Evolutionary conservation across 306 rosid genomes (phyloP), one percentile per base, ranked within the genome.

Genomic region (Quercus ilex): DNA sequence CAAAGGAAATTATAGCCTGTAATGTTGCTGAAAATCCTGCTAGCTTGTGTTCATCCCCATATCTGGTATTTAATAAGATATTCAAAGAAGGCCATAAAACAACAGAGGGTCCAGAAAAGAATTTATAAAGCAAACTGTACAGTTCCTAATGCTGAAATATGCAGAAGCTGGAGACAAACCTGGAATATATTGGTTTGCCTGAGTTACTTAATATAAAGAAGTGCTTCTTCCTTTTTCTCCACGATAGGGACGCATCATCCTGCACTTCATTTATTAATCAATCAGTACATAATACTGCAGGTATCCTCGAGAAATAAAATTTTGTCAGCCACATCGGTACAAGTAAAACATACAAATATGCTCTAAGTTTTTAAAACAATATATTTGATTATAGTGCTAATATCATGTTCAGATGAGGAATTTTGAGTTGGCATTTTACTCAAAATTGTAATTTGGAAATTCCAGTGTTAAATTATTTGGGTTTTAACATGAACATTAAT

Each of bases 21-120:
- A 94, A 87, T 77, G 97, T 94, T 73, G 98, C 98, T 30, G 97
- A 92, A 88, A 94, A 94, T 82, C 98, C 98, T 52, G 98, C 97
- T 85, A 94, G 94, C 83, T 91, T 94, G 91, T 94, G 92, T 77
- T 92, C 98, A 67, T 94, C 98, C 51, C 98, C 98, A 31, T 94
- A 89, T 87, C 98, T 94, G 77, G 8, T 74, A 77, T 26, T 63
- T 57, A 77, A 83, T 53, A 76, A 74, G 21, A 79, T 73, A 73
- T 76, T 76, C 35, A 70, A 83, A 78, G 77, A 41, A 77, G 74
- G 58, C 71, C 73, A 83, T 26, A 74, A 65, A 67, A 60, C 77
- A 77, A 33, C 67, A 85, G 53, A 83, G 59, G 33, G 38, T 52
- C 67, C 55, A 70, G 11, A 43, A 38, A 56, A 17, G 19, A 35